phyloP scores from a whole-genome alignment of 495 filamentous ascomycete species.

The Penicillium atrosanguineum region DNA sequence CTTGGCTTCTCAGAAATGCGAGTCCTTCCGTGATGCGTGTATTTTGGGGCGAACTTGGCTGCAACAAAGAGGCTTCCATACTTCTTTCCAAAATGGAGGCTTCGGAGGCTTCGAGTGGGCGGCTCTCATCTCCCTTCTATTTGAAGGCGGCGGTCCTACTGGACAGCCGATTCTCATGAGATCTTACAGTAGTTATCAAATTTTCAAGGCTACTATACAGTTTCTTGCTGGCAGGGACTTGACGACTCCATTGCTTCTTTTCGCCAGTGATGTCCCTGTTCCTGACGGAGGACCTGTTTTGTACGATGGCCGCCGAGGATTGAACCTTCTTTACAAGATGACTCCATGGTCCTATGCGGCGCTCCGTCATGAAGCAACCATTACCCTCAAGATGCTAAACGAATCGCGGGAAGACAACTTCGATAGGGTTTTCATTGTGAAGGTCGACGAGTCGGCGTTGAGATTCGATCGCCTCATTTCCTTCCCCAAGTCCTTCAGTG shows the following conservation, averaged over 20 bases:
- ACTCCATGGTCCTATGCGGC: constrained; percentile 74
- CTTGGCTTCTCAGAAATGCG: constrained; percentile 59
- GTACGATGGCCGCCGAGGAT: constrained; percentile 64
- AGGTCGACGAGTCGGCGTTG: constrained; percentile 61
- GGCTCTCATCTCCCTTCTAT: constrained; percentile 69
- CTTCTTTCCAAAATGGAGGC: constrained; percentile 67
- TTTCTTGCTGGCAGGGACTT: constrained; percentile 74
- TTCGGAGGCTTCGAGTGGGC: constrained; percentile 95
- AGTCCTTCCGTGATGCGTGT: constrained; percentile 76
- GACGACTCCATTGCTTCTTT: constrained; percentile 59
- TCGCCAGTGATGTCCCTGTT: constrained; percentile 29
- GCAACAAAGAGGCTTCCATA: constrained; percentile 76
- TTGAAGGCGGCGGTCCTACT: constrained; percentile 69
- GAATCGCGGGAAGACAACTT: constrained; percentile 77
- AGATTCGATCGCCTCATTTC: constrained; percentile 65
- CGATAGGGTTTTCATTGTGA: constrained; percentile 74
- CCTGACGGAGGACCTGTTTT: constrained; percentile 42
- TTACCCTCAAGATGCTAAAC: constrained; percentile 68
- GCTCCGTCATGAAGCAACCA: constrained; percentile 67
- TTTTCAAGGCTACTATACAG: constrained; percentile 89
- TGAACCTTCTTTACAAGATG: constrained; percentile 94
- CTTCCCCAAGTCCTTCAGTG: constrained; percentile 28
- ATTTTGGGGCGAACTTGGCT: constrained; percentile 86
- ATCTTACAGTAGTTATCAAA: constrained; percentile 85
- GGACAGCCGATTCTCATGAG: constrained; percentile 68